These are phyloP conservation scores for Pelargonium myrrhifolium DNA, from an alignment of 441 rosid species.

Conservation along the genomic window DNA sequence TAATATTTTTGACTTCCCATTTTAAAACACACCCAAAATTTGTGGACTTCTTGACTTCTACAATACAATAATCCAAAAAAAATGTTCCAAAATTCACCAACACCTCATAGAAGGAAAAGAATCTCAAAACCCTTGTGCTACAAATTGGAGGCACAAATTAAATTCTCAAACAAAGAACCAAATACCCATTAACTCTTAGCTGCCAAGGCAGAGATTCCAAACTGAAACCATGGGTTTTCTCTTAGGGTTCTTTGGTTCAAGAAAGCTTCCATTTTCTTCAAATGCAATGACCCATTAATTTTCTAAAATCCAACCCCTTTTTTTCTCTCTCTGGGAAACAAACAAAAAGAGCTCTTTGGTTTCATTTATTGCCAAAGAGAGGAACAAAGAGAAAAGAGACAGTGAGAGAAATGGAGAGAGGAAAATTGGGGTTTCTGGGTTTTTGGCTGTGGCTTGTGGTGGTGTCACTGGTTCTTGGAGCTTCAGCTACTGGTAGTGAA, in stretches of 20 bases:
- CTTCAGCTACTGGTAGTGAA: constrained; percentile 4
- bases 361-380: neutral
- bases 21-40: no score
- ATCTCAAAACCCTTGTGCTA: neutral
- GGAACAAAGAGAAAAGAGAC: neutral
- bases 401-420: constrained; percentile 5
- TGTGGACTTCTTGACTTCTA: no score
- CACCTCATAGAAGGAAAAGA: neutral
- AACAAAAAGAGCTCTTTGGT: constrained; percentile 1
- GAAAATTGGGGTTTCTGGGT: constrained; percentile 4
- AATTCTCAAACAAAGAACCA: neutral
- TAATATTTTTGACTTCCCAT: neutral
- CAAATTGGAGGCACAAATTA: no score
- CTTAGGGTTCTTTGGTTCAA: neutral
- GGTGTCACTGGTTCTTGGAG: constrained; percentile 6
- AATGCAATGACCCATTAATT: constrained; percentile 3
- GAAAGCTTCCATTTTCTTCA: neutral
- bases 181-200: neutral
- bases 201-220: constrained; percentile 3
- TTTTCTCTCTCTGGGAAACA: neutral
- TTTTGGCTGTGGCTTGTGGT: neutral
- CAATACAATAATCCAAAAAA: neutral
- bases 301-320: neutral
- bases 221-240: neutral
- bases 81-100: constrained; percentile 3